Percentiles rank a stretch among this genome's conserved stretches.
phyloP scores from a whole-genome alignment of 768 basidiomycete species.

The Podaxis sp. region DNA sequence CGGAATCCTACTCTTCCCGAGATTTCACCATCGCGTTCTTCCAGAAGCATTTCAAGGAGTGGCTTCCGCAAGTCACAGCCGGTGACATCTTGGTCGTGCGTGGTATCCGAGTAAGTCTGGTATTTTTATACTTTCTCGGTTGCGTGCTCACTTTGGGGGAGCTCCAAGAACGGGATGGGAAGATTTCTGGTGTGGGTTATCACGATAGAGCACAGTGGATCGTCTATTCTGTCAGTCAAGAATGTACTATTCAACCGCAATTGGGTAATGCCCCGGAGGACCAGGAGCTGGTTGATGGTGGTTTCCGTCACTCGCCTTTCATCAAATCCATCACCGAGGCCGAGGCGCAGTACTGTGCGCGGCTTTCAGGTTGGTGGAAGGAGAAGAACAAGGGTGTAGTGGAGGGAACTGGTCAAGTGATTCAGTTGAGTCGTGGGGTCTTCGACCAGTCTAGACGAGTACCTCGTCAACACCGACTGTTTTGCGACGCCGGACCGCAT shows the following conservation, averaged over 20 bases:
- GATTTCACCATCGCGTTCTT: constrained; percentile 2
- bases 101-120: neutral
- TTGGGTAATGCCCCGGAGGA: neutral
- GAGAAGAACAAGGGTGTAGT: neutral
- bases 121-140: neutral
- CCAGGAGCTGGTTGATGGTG: constrained; percentile 1
- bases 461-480: constrained; percentile 39
- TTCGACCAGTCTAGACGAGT: neutral
- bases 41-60: constrained; percentile 6
- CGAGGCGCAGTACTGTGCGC: constrained; percentile 12
- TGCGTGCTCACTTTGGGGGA: neutral
- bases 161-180: neutral
- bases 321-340: neutral
- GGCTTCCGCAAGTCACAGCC: constrained; percentile 1
- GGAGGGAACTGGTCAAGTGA: constrained; percentile 9
- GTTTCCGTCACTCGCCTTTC: constrained; percentile 3
- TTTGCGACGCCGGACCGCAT: constrained; percentile 48
- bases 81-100: constrained; percentile 8
- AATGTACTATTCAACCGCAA: neutral
- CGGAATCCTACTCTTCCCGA: neutral
- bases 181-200: constrained; percentile 6
- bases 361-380: constrained; percentile 12
- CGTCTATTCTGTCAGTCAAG: neutral
- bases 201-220: constrained; percentile 3
- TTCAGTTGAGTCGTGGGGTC: neutral